Evolutionary conservation across 108 stramenopile genomes (phyloP), one percentile per base, ranked within the genome.

Genomic region (Licmophora abbreviata): DNA sequence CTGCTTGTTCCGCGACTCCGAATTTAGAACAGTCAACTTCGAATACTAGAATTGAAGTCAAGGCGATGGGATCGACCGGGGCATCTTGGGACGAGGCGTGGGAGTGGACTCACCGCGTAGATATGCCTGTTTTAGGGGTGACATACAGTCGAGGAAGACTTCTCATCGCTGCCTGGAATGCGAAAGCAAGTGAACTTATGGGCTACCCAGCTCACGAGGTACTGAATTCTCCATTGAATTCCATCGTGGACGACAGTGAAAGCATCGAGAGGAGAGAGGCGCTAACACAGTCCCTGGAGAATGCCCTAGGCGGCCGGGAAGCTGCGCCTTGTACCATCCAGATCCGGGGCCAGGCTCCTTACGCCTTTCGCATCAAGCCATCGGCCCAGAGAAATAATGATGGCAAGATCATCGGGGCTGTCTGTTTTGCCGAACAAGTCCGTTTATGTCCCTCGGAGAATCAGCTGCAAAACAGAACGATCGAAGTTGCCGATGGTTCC

Each of bases 141-240:
- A n/a, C n/a, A n/a, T n/a, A n/a, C n/a, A n/a, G n/a, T n/a, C n/a
- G n/a, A n/a, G n/a, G n/a, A n/a, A n/a, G n/a, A n/a, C n/a, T n/a
- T n/a, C n/a, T n/a, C n/a, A n/a, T n/a, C n/a, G n/a, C n/a, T n/a
- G n/a, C n/a, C n/a, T 68, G 66, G 66, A 68, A 68, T 26, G 29
- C 30, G 23, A 24, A 43, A 17, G 52, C 59, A 25, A 23, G 6
- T 12, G 21, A 34, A 36, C 15, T 61, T 15, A 54, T 35, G 26
- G 68, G 68, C 5, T 74, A 61, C 44, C 42, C 29, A 21, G 44
- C 25, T 21, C 46, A 59, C 46, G 67, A 68, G 22, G 67, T 63
- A 11, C 61, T 74, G 63, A 59, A 66, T 10, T 36, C 56, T 12
- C 31, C 36, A 15, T 51, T 73, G 35, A 66, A 64, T 20, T 28